These are phyloP conservation scores for Cercospora berteroae DNA, from an alignment of 2,329 filamentous ascomycete species.

Conservation along the genomic window DNA sequence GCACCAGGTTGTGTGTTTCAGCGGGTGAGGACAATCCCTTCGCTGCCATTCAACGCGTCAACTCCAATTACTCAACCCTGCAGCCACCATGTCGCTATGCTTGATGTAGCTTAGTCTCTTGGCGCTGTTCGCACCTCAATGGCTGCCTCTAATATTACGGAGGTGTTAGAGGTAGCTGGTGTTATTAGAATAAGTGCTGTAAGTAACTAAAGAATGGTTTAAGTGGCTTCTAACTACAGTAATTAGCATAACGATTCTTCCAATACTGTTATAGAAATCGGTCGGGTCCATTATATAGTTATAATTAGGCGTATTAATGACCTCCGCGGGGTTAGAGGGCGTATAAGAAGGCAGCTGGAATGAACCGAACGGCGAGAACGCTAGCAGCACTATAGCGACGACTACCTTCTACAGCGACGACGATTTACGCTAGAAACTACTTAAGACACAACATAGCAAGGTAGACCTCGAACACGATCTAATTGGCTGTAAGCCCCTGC, in stretches of 20 bases:
- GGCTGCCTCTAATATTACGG: neutral
- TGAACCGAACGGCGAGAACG: no score
- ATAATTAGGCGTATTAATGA: no score
- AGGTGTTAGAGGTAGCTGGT: neutral
- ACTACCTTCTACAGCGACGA: no score
- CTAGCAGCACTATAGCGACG: no score
- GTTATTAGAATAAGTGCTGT: neutral
- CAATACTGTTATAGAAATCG: no score
- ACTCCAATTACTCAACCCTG: neutral
- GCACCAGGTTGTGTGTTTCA: neutral
- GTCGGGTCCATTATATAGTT: no score
- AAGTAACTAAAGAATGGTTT: neutral
- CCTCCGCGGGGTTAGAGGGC: no score
- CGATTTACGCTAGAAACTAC: no score
- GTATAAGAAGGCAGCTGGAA: no score
- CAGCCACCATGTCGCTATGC: neutral
- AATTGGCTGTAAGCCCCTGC: no score
- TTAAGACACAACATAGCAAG: no score
- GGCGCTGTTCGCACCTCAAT: neutral
- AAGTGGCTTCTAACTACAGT: neutral
- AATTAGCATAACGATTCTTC: neutral
- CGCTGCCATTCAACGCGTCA: neutral
- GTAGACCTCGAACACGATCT: no score
- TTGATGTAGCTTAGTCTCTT: neutral
- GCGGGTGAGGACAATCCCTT: neutral